A percentile compares a stretch with the other conserved stretches of the same genome.
Conservation (phyloP, 495 filamentous ascomycete species). For the Penicillium alfredii region DNA sequence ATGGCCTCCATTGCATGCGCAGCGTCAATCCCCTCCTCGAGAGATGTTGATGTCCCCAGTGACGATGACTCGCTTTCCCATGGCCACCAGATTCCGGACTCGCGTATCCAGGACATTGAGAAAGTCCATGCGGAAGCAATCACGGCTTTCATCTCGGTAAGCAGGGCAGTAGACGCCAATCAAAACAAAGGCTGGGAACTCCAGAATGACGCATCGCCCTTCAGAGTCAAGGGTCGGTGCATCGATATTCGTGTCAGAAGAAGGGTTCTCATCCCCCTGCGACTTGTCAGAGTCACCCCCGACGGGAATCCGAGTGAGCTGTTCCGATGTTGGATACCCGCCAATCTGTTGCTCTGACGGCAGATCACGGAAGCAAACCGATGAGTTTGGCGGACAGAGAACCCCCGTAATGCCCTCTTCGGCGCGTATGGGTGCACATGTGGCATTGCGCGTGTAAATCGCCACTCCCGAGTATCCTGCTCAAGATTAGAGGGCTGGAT, state of each 20-base stretch:
- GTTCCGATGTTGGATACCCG: conserved; percentile 71
- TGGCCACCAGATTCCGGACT: conserved; percentile 72
- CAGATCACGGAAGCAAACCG: conserved; percentile 68
- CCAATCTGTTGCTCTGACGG: conserved; percentile 78
- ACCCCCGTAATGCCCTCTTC: conserved; percentile 90
- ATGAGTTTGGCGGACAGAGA: conserved; percentile 69
- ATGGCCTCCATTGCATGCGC: conserved; percentile 64
- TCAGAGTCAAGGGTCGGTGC: conserved; percentile 75
- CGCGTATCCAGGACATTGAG: conserved; percentile 73
- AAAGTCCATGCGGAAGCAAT: conserved; percentile 77
- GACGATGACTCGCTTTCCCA: conserved; percentile 77
- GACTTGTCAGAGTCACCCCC: conserved; percentile 4
- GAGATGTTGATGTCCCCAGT: conserved; percentile 91
- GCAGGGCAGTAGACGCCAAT: conserved; percentile 89
- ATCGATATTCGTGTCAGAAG: conserved; percentile 46
- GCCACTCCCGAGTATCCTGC: conserved; percentile 96
- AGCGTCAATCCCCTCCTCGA: conserved; percentile 63
- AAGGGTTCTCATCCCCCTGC: neutral
- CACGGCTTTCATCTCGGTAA: conserved; percentile 74
- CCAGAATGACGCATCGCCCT: conserved; percentile 85
- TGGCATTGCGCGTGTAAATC: conserved; percentile 87
- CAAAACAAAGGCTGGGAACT: conserved; percentile 92
- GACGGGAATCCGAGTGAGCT: conserved; percentile 43
- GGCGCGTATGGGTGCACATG: conserved; percentile 80
- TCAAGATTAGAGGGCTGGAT: no score